Conservation (phyloP, 345 rosid species). For the Cardiospermum halicacabum region DNA sequence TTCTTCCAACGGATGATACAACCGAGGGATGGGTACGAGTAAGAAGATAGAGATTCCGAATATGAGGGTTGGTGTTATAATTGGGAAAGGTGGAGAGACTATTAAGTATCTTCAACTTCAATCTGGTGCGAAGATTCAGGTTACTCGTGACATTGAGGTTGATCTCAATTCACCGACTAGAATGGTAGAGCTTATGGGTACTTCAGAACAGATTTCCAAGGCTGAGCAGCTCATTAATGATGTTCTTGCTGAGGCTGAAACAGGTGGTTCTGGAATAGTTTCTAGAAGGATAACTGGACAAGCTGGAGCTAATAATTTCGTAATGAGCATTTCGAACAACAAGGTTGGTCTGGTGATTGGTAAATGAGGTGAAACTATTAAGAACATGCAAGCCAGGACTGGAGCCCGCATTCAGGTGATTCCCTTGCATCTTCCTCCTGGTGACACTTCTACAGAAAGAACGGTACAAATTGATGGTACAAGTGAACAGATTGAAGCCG, state of each 20-base stretch:
- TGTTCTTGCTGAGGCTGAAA: slow-evolving; percentile 94
- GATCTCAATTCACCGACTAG: slow-evolving; percentile 70
- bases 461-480: slow-evolving; percentile 90
- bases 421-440: slow-evolving; percentile 96
- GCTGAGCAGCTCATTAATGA: slow-evolving; percentile 91
- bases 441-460: slow-evolving; percentile 76
- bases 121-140: slow-evolving; percentile 99
- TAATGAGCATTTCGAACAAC: slow-evolving; percentile 75
- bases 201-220: slow-evolving; percentile 73
- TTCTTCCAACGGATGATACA: no score
- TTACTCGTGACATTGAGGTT: slow-evolving; percentile 88
- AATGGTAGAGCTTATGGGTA: slow-evolving; percentile 79
- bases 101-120: slow-evolving; percentile 88
- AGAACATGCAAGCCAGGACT: slow-evolving; percentile 87
- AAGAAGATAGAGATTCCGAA: slow-evolving; percentile 92
- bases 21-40: slow-evolving; percentile 51
- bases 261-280: slow-evolving; percentile 79
- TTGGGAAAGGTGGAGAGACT: slow-evolving; percentile 97
- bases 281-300: slow-evolving; percentile 75
- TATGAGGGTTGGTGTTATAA: slow-evolving; percentile 92
- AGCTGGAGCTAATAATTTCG: slow-evolving; percentile 68
- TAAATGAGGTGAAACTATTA: slow-evolving; percentile 97
- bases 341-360: slow-evolving; percentile 99
- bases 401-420: slow-evolving; percentile 99
- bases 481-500: slow-evolving; percentile 80